Conservation (phyloP, 1,284 basidiomycete species). For the Ustilago shanxiensis region DNA sequence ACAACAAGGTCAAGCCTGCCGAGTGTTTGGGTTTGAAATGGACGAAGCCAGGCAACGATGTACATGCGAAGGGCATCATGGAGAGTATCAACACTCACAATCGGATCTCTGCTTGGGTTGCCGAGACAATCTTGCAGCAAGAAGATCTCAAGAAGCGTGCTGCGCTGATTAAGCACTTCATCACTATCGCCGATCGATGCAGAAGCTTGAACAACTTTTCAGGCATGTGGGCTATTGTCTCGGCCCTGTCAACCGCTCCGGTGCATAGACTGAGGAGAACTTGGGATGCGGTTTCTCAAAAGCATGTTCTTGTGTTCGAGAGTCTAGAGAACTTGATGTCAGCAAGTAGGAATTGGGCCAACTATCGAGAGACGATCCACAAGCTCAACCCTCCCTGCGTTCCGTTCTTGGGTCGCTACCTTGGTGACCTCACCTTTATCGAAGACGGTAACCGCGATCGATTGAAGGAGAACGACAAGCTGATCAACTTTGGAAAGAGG, state of each 20-base stretch:
- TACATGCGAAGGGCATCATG: constrained; percentile 80
- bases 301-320: constrained; percentile 71
- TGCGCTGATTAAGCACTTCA: constrained; percentile 87
- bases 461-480: constrained; percentile 73
- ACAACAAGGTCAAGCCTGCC: constrained; percentile 87
- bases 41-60: constrained; percentile 59
- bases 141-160: constrained; percentile 89
- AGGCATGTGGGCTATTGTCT: constrained; percentile 93
- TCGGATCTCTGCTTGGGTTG: constrained; percentile 90
- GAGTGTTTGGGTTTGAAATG: constrained; percentile 81
- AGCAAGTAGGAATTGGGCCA: constrained; percentile 90
- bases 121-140: constrained; percentile 85
- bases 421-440: constrained; percentile 95
- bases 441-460: constrained; percentile 97
- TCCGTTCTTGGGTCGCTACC: constrained; percentile 96
- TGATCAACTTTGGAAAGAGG: constrained; percentile 97
- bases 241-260: constrained; percentile 92
- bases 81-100: constrained; percentile 92
- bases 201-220: constrained; percentile 92
- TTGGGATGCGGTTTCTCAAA: constrained; percentile 87
- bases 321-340: constrained; percentile 87
- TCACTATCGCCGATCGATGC: constrained; percentile 92
- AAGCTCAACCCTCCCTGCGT: constrained; percentile 93
- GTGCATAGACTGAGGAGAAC: constrained; percentile 92
- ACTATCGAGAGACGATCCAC: constrained; percentile 87